These are phyloP conservation scores for Arctium lappa DNA, from an alignment of 129 eudicot genomes.

Conservation along the genomic window DNA sequence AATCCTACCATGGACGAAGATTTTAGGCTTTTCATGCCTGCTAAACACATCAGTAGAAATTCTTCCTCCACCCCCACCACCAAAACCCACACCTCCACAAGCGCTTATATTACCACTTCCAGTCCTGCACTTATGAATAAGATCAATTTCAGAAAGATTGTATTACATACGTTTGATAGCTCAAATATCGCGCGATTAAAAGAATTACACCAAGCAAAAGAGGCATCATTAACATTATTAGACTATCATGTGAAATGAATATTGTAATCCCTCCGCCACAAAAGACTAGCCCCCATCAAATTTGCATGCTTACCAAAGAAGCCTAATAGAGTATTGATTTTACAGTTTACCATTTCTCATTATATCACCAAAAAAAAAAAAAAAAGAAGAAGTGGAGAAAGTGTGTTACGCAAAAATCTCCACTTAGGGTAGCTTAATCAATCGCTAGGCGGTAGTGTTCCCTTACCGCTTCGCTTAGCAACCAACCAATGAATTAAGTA, in stretches of 20 bases:
- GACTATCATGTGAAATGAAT: conserved; percentile 2
- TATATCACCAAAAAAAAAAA: not conserved
- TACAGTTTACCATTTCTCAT: conserved; percentile 2
- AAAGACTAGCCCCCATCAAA: conserved; percentile 5
- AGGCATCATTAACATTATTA: not conserved
- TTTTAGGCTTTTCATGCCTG: conserved; percentile 85
- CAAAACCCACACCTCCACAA: conserved; percentile 90
- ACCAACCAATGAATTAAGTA: not conserved
- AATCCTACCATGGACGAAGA: conserved; percentile 71
- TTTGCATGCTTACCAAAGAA: conserved; percentile 2
- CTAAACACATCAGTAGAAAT: conserved; percentile 87
- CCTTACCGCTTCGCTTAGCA: not conserved
- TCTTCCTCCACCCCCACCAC: conserved; percentile 99
- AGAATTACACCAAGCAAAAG: not conserved
- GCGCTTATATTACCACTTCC: conserved; percentile 84
- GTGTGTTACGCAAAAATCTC: not conserved
- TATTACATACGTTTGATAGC: not conserved
- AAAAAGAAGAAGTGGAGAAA: not conserved
- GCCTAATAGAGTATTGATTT: not conserved
- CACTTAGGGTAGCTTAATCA: not conserved
- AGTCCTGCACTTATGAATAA: conserved; percentile 59
- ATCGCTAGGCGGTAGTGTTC: not conserved
- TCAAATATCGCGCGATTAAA: not conserved
- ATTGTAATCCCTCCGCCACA: not conserved
- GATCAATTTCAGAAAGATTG: not conserved